Conservation (phyloP, 2,329 filamentous ascomycete genomes). For the Colletotrichum horii region DNA sequence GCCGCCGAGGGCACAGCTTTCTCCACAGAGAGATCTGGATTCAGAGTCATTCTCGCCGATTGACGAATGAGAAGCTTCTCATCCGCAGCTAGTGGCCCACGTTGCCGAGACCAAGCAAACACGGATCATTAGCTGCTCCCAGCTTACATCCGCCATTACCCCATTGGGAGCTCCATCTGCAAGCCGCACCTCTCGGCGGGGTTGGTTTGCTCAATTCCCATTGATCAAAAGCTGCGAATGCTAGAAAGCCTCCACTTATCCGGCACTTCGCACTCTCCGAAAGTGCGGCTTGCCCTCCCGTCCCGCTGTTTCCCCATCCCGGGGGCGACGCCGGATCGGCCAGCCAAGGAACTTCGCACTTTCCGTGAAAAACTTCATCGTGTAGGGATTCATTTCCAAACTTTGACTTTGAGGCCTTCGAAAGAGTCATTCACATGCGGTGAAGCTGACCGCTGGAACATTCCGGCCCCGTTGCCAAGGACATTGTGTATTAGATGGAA, state of each 20-base stretch:
- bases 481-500: not conserved
- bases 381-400: not conserved
- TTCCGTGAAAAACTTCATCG: not conserved
- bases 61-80: not conserved
- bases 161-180: not conserved
- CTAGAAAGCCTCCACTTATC: not conserved
- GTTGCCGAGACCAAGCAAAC: not conserved
- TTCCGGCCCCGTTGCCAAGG: not conserved
- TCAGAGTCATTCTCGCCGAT: not conserved
- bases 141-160: not conserved
- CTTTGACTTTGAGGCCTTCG: not conserved
- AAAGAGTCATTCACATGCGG: not conserved
- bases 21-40: not conserved
- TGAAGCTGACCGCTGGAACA: not conserved
- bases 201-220: not conserved
- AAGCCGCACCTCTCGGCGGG: not conserved
- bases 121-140: not conserved
- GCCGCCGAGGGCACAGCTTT: not conserved
- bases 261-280: conserved; percentile 14
- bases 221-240: not conserved
- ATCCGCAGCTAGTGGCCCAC: not conserved
- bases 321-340: not conserved
- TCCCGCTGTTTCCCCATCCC: not conserved
- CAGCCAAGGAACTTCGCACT: not conserved
- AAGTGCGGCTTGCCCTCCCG: not conserved